Percentiles rank a stretch among this genome's conserved stretches.
These are phyloP conservation scores for Boletus patriciae DNA, from an alignment of 768 basidiomycete genomes.

Conservation along the genomic window DNA sequence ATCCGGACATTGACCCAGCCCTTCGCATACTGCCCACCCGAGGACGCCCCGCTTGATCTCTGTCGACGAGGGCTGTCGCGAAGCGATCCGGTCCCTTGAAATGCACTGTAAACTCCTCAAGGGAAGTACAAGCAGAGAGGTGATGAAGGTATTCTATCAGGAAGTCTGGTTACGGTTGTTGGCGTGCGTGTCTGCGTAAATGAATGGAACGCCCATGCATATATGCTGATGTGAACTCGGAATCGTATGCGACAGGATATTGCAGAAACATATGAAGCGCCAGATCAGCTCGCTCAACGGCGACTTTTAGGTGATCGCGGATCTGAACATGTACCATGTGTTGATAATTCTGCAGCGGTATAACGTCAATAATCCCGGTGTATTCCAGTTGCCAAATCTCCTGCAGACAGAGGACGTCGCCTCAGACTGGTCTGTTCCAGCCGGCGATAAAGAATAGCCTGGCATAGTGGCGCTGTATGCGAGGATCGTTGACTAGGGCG, in stretches of 20 bases:
- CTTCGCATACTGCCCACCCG: conserved; percentile 87
- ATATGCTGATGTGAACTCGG: not conserved
- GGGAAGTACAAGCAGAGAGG: conserved; percentile 94
- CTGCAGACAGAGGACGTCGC: too few relatives aligned
- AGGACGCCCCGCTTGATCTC: conserved; percentile 76
- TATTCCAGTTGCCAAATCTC: too few relatives aligned
- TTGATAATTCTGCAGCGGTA: too few relatives aligned
- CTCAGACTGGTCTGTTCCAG: too few relatives aligned
- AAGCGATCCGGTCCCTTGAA: conserved; percentile 86
- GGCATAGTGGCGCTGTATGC: too few relatives aligned
- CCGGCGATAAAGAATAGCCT: too few relatives aligned
- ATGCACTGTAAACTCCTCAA: conserved; percentile 89
- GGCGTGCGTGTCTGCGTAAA: conserved; percentile 51
- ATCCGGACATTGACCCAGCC: conserved; percentile 79
- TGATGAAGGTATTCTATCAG: conserved; percentile 96
- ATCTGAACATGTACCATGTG: conserved; percentile 88
- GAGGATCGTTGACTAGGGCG: too few relatives aligned
- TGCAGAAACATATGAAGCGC: conserved; percentile 95
- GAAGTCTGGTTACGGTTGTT: conserved; percentile 92
- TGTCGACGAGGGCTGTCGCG: conserved; percentile 86
- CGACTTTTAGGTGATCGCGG: conserved; percentile 94
- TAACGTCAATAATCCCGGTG: too few relatives aligned
- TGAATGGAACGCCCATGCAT: too few relatives aligned
- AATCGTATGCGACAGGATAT: conserved; percentile 52
- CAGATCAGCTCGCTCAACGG: conserved; percentile 95